Evolutionary conservation across 2,329 filamentous ascomycete species (phyloP).

Genomic region (Juglanconis sp.): DNA sequence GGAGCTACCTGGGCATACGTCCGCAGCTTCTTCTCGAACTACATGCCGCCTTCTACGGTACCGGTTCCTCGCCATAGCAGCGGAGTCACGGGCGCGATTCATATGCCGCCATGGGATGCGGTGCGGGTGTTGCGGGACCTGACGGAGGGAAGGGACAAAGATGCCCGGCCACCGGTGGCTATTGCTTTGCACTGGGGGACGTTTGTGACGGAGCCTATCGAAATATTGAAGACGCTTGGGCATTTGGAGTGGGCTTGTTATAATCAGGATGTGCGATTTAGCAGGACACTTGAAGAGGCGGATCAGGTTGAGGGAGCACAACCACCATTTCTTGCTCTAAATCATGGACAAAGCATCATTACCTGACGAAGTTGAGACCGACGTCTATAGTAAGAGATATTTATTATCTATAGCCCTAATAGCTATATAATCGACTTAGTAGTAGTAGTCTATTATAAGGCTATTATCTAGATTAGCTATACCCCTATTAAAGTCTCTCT

Average conservation of each 20-base stretch:
- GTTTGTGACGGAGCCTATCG: constrained; percentile 24
- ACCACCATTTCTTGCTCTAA: constrained; percentile 17
- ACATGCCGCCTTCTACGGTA: constrained; percentile 22
- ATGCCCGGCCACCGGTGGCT: constrained; percentile 16
- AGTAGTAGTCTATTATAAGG: too few relatives aligned
- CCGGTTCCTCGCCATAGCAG: constrained; percentile 23
- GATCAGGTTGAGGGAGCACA: neutral
- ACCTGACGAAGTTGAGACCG: neutral
- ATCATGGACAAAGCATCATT: constrained; percentile 21
- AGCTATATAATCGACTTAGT: too few relatives aligned
- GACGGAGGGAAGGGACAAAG: neutral
- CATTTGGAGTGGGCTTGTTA: constrained; percentile 25
- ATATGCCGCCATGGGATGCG: constrained; percentile 29
- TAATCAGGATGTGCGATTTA: constrained; percentile 23
- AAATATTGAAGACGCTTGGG: constrained; percentile 24
- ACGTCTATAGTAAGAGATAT: too few relatives aligned
- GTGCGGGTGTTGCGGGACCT: constrained; percentile 24
- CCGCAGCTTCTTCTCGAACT: constrained; percentile 22
- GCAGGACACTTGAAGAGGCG: constrained; percentile 7
- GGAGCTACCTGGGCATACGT: constrained; percentile 26
- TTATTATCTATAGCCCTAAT: too few relatives aligned
- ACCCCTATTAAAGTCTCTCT: too few relatives aligned
- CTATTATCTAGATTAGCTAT: too few relatives aligned
- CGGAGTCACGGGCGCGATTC: constrained; percentile 23
- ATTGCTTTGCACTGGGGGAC: constrained; percentile 28